Evolutionary conservation across 2,329 filamentous ascomycete genomes (phyloP).

Genomic region (Lasiodiplodia sp.): DNA sequence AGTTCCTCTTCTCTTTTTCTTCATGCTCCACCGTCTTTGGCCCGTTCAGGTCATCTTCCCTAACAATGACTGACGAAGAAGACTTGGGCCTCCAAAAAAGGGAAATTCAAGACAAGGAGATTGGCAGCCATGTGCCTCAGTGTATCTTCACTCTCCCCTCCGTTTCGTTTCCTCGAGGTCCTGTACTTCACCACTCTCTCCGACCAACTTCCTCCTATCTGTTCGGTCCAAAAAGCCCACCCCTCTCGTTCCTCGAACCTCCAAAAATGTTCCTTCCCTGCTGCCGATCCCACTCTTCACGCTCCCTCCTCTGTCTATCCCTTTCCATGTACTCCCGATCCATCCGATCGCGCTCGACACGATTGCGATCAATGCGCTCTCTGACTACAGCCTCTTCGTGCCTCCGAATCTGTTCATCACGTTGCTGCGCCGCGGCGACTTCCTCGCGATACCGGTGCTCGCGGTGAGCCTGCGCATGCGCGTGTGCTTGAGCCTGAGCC

Average conservation of each 20-base stretch:
- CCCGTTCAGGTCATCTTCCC: not conserved
- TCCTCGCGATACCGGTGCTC: constrained; percentile 28
- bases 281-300: constrained; percentile 16
- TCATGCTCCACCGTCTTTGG: not conserved
- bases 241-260: constrained; percentile 9
- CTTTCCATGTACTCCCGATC: constrained; percentile 1
- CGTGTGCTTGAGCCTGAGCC: constrained; percentile 22
- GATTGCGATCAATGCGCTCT: constrained; percentile 5
- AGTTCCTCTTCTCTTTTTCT: not conserved
- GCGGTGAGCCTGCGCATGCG: constrained; percentile 23
- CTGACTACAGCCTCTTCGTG: constrained; percentile 4
- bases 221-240: constrained; percentile 17
- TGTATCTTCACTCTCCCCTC: not conserved
- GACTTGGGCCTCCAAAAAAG: not conserved
- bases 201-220: not conserved
- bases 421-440: constrained; percentile 13
- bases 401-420: constrained; percentile 1
- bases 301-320: constrained; percentile 10
- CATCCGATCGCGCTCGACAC: constrained; percentile 1
- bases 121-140: not conserved
- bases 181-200: not conserved
- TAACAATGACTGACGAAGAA: not conserved
- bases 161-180: not conserved
- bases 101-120: not conserved
- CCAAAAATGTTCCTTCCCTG: constrained; percentile 21